phyloP scores from a whole-genome alignment of 495 filamentous ascomycete genomes.

The Penicillium ochrochloron region DNA sequence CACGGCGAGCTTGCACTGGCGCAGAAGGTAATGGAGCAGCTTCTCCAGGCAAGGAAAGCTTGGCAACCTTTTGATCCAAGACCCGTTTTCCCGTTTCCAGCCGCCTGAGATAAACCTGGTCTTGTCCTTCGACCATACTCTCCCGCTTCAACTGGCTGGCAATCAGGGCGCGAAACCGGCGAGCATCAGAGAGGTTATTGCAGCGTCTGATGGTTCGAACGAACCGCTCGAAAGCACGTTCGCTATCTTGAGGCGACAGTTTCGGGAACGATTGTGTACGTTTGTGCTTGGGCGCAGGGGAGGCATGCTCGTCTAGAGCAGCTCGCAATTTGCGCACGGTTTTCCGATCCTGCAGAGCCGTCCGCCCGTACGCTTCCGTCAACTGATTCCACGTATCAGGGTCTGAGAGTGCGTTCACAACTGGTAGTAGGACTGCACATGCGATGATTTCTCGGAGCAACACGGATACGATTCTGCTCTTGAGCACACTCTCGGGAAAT shows the following conservation, averaged over 20 bases:
- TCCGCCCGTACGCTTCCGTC: constrained; percentile 86
- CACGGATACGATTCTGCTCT: constrained; percentile 77
- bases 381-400: constrained; percentile 97
- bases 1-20: constrained; percentile 42
- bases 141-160: constrained; percentile 92
- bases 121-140: constrained; percentile 73
- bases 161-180: constrained; percentile 88
- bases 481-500: constrained; percentile 72
- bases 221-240: constrained; percentile 92
- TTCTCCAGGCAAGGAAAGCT: constrained; percentile 69
- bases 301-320: constrained; percentile 93
- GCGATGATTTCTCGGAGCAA: constrained; percentile 82
- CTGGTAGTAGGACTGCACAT: constrained; percentile 49
- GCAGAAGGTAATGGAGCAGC: constrained; percentile 43
- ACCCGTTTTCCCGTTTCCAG: constrained; percentile 90
- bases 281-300: constrained; percentile 71
- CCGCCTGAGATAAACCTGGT: constrained; percentile 82
- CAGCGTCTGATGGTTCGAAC: constrained; percentile 87
- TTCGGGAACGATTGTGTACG: constrained; percentile 69
- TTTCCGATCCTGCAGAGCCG: constrained; percentile 91
- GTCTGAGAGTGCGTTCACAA: constrained; percentile 59
- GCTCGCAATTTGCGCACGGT: constrained; percentile 92
- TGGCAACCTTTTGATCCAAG: constrained; percentile 86
- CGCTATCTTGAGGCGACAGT: constrained; percentile 71
- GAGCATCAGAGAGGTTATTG: constrained; percentile 91